Evolutionary conservation across 1,284 basidiomycete species (phyloP).

Genomic region (Acaromyces ingoldii): DNA sequence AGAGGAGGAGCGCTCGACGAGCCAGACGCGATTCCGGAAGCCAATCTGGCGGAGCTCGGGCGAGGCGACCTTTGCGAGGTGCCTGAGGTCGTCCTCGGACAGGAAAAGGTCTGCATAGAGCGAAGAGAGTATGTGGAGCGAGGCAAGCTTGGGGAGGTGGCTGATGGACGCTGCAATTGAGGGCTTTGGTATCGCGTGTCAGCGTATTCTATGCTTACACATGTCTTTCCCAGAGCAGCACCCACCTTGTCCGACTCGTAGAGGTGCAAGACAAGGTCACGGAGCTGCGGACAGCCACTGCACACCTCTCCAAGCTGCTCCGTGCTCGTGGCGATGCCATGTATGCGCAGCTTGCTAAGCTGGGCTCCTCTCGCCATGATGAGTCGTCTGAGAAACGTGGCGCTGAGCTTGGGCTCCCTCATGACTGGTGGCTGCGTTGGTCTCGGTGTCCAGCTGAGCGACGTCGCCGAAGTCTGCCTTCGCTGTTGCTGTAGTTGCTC

Average conservation of each 20-base stretch:
- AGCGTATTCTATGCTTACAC: not conserved
- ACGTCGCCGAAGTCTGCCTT: slow-evolving; percentile 18
- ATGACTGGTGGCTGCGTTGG: too few relatives aligned
- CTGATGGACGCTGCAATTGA: slow-evolving; percentile 10
- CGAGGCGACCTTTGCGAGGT: slow-evolving; percentile 21
- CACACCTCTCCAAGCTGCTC: slow-evolving; percentile 32
- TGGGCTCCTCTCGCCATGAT: slow-evolving; percentile 16
- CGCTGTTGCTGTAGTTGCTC: slow-evolving; percentile 20
- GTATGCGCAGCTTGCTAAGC: slow-evolving; percentile 30
- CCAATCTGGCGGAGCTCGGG: slow-evolving; percentile 36
- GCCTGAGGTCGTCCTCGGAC: slow-evolving; percentile 20
- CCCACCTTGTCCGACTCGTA: slow-evolving; percentile 35
- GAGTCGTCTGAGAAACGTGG: slow-evolving; percentile 20
- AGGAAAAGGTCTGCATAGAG: slow-evolving; percentile 21
- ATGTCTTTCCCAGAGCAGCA: slow-evolving; percentile 3
- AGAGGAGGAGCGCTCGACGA: slow-evolving; percentile 23
- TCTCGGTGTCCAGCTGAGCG: too few relatives aligned
- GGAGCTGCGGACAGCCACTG: slow-evolving; percentile 17
- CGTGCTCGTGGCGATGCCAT: slow-evolving; percentile 36
- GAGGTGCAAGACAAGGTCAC: slow-evolving; percentile 43
- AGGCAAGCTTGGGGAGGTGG: slow-evolving; percentile 20
- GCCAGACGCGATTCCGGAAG: slow-evolving; percentile 45
- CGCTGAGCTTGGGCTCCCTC: slow-evolving; percentile 5
- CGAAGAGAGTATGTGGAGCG: slow-evolving; percentile 36
- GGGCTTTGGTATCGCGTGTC: not conserved